Base-by-base conservation (phyloP, 495 filamentous ascomycete genomes). In the Pseudomonodictys pantanalensis region DNA sequence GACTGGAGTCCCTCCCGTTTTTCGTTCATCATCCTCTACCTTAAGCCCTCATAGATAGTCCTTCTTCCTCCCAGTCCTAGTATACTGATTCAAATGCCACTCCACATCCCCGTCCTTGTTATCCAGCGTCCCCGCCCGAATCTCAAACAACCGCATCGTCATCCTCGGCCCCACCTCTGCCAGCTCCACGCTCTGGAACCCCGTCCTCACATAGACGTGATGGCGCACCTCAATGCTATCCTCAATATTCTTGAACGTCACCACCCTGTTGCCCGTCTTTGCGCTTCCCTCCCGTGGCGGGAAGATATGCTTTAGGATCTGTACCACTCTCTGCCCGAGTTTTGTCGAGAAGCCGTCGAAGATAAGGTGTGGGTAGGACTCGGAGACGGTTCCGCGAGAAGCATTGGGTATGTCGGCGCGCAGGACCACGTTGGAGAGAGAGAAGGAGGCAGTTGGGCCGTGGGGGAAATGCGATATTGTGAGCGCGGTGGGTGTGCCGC, bases 61-160 rank as follows among this genome's bases (percentile, higher is more conserved):
- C 80, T 95, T 96, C 81, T 97, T 97, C 72, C 80, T 80, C 69
- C 85, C 84, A 29, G 91, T 97, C 66, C 93, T 84, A 1, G 92
- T 98, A 70, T 96, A 98, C 68, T 96, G 92, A 55, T 87, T 93
- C 60, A 97, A 76, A 50, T 88, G 84, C 93, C 93, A 98, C 73
- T 98, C 95, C 29, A 89, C 82, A 77, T 97, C 95, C n/a, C 92
- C 92, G 64, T 91, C 89, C 63, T 95, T 95, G 67, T 92, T 95
- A 69, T 97, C 93, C 43, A 96, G 76, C 2, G 92, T 93, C n/a
- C 93, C 92, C 51, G 88, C 85, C 45, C 91, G 80, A 58, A 99
- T 95, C 72, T 96, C 90, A 75, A 97, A 99, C 24, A 91, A 79
- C 67, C 88, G 82, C 91, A 99, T 95, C 4, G 92, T 95, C 87